phyloP scores from a whole-genome alignment of 2,329 filamentous ascomycete genomes.

The Westerdykella aurantiaca region DNA sequence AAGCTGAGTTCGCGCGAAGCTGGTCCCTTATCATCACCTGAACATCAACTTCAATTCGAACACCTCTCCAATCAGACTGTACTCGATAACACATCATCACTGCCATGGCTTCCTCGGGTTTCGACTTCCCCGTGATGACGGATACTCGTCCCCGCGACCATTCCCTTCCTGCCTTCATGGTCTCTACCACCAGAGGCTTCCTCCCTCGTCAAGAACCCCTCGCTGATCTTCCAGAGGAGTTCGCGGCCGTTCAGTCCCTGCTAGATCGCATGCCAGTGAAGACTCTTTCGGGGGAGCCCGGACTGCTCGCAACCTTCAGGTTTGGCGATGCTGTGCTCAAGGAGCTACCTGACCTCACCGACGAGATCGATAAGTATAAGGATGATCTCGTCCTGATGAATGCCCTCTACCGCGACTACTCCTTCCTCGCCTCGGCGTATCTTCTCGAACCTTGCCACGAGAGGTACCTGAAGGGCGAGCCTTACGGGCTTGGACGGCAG shows the following conservation, averaged over 20 bases:
- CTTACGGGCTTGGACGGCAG: conserved; percentile 72
- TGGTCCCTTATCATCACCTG: not conserved
- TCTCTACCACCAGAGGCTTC: conserved; percentile 69
- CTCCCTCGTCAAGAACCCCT: conserved; percentile 55
- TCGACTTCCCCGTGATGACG: conserved; percentile 55
- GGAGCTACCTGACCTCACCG: conserved; percentile 72
- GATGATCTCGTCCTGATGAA: conserved; percentile 74
- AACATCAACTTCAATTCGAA: conserved; percentile 1
- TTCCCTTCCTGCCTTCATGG: conserved; percentile 69
- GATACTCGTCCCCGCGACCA: conserved; percentile 59
- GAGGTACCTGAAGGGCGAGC: conserved; percentile 59
- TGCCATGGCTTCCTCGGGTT: conserved; percentile 40
- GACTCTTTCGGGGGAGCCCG: conserved; percentile 65
- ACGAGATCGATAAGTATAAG: conserved; percentile 63
- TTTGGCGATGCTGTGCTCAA: conserved; percentile 69
- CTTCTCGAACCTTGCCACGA: conserved; percentile 87
- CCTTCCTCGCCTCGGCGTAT: conserved; percentile 83
- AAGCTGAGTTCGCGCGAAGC: conserved; percentile 20
- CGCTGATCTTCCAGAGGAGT: conserved; percentile 62
- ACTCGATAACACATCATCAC: not conserved
- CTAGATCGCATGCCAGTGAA: conserved; percentile 73
- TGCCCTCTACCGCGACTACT: conserved; percentile 85
- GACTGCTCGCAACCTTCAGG: conserved; percentile 66
- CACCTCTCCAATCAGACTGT: conserved; percentile 1
- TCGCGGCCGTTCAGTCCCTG: conserved; percentile 65